Evolutionary conservation across 1,284 basidiomycete genomes (phyloP).

Genomic region (Peniophora sp.): DNA sequence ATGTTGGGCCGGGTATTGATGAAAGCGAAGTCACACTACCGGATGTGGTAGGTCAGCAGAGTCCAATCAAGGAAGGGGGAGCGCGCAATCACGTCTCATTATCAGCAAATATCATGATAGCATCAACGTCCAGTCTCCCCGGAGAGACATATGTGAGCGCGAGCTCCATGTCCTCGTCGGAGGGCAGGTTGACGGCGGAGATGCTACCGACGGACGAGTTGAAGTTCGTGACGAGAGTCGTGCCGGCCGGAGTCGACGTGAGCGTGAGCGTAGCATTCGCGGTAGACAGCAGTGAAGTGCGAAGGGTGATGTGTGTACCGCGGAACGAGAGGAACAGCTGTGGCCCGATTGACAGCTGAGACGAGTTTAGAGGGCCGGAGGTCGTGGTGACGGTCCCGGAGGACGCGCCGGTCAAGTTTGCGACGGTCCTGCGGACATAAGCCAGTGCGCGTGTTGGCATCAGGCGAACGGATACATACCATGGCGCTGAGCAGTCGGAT

Average conservation of each 20-base stretch:
- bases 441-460: neutral
- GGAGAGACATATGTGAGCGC: slow-evolving; percentile 17
- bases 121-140: slow-evolving; percentile 19
- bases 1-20: slow-evolving; percentile 9
- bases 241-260: slow-evolving; percentile 17
- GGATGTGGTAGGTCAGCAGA: neutral
- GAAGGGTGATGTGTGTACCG: slow-evolving; percentile 18
- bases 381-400: slow-evolving; percentile 21
- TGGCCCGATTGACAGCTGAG: slow-evolving; percentile 16
- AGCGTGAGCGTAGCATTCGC: slow-evolving; percentile 22
- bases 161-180: slow-evolving; percentile 17
- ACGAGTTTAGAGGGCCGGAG: slow-evolving; percentile 15
- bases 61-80: neutral
- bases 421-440: slow-evolving; percentile 15
- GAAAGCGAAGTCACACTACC: slow-evolving; percentile 9
- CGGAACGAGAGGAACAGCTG: slow-evolving; percentile 22
- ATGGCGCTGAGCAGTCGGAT: slow-evolving; percentile 16
- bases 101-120: slow-evolving; percentile 11
- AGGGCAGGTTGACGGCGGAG: slow-evolving; percentile 17
- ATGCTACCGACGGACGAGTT: slow-evolving; percentile 19
- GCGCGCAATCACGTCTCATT: slow-evolving; percentile 3
- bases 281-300: slow-evolving; percentile 18
- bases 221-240: slow-evolving; percentile 19
- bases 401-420: slow-evolving; percentile 14
- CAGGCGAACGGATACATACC: slow-evolving; percentile 14